phyloP scores from a whole-genome alignment of 2,329 filamentous ascomycete species.

The Fusarium sp. region DNA sequence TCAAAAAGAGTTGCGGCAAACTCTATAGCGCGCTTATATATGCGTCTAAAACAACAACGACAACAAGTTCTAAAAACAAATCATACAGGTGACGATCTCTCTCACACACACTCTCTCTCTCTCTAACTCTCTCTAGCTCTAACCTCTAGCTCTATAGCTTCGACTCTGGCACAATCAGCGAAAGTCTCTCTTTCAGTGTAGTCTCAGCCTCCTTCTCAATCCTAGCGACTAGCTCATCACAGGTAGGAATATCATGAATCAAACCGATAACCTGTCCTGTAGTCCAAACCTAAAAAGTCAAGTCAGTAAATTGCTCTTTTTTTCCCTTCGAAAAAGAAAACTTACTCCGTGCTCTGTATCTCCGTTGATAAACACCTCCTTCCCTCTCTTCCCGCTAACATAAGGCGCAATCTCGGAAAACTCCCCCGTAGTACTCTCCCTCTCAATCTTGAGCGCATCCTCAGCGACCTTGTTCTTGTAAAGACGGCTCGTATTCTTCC shows the following conservation, averaged over 20 bases:
- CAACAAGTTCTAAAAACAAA: slow-evolving; percentile 14
- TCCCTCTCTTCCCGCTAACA: slow-evolving; percentile 90
- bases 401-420: slow-evolving; percentile 89
- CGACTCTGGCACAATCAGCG: slow-evolving; percentile 66
- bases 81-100: slow-evolving; percentile 9
- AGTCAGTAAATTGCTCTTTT: slow-evolving; percentile 12
- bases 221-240: slow-evolving; percentile 74
- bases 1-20: background rate
- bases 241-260: slow-evolving; percentile 86
- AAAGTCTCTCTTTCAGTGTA: slow-evolving; percentile 70
- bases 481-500: slow-evolving; percentile 91
- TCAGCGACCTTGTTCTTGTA: slow-evolving; percentile 91
- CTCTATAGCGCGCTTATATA: slow-evolving; percentile 12
- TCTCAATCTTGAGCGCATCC: slow-evolving; percentile 85
- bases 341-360: slow-evolving; percentile 90
- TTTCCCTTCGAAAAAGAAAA: slow-evolving; percentile 43
- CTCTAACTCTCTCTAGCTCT: slow-evolving; percentile 8
- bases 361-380: slow-evolving; percentile 91
- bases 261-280: slow-evolving; percentile 94
- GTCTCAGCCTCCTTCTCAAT: slow-evolving; percentile 83
- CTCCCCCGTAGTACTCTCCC: slow-evolving; percentile 83
- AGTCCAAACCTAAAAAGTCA: slow-evolving; percentile 82
- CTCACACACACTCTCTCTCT: background rate
- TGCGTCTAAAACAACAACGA: slow-evolving; percentile 7
- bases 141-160: slow-evolving; percentile 64